Percentiles rank a stretch among this genome's conserved stretches.
Evolutionary conservation across 2,329 filamentous ascomycete species (phyloP).

Genomic region (Microdochium trichocladiopsis): DNA sequence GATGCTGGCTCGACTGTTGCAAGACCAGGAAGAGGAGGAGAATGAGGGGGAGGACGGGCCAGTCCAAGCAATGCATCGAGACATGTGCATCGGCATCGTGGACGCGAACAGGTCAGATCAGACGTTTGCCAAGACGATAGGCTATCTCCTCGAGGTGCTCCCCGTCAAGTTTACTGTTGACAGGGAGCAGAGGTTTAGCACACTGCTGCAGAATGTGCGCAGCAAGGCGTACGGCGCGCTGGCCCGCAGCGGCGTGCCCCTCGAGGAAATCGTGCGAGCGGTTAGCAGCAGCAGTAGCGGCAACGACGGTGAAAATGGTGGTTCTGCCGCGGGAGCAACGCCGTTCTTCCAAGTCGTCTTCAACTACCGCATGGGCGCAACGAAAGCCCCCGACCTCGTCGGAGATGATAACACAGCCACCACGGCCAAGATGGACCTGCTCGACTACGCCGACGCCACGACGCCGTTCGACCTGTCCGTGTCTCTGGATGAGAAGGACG

Average conservation of each 20-base stretch:
- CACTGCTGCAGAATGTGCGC: constrained; percentile 2
- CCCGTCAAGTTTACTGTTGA: constrained; percentile 22
- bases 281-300: constrained; percentile 2
- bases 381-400: not conserved
- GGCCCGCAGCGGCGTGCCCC: constrained; percentile 2
- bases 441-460: constrained; percentile 7
- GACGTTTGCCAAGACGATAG: constrained; percentile 20
- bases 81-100: constrained; percentile 32
- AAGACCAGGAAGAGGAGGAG: constrained; percentile 14
- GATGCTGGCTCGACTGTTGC: constrained; percentile 19
- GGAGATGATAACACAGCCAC: not conserved
- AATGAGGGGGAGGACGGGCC: not conserved
- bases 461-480: constrained; percentile 21
- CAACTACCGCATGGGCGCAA: constrained; percentile 8
- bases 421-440: not conserved
- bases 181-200: constrained; percentile 6
- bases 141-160: constrained; percentile 31
- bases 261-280: constrained; percentile 8
- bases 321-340: not conserved
- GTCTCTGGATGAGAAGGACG: constrained; percentile 5
- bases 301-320: constrained; percentile 1
- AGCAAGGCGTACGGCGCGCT: constrained; percentile 11
- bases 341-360: constrained; percentile 13
- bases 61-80: not conserved
- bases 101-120: constrained; percentile 26